Evolutionary conservation across 2,329 filamentous ascomycete species (phyloP).

Genomic region (Aspergillus jensenii): DNA sequence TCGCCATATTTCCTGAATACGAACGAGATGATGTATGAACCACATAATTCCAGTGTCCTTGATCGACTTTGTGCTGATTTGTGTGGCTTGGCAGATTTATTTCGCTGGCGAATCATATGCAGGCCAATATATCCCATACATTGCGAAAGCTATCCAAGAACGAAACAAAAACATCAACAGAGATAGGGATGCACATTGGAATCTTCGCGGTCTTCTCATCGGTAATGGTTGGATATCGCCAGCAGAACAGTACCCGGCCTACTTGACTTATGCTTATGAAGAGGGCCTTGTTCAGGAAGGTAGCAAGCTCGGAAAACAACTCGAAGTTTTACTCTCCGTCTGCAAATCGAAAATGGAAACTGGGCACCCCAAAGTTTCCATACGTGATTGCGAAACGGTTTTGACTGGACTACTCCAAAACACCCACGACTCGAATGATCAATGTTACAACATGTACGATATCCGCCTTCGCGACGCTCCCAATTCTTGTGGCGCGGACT

Average conservation of each 20-base stretch:
- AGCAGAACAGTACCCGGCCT: slow-evolving; percentile 82
- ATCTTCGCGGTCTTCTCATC: slow-evolving; percentile 80
- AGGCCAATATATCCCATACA: slow-evolving; percentile 95
- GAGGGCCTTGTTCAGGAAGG: slow-evolving; percentile 69
- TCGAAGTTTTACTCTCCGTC: slow-evolving; percentile 67
- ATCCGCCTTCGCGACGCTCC: slow-evolving; percentile 77
- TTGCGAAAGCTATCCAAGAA: slow-evolving; percentile 84
- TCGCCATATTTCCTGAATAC: slow-evolving; percentile 85
- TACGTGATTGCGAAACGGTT: slow-evolving; percentile 71
- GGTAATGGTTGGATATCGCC: slow-evolving; percentile 98
- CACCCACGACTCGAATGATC: slow-evolving; percentile 56
- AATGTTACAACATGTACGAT: slow-evolving; percentile 97
- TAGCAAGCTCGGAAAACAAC: slow-evolving; percentile 60
- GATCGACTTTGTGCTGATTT: slow-evolving; percentile 9
- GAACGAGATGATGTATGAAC: slow-evolving; percentile 80
- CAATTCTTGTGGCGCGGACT: slow-evolving; percentile 93
- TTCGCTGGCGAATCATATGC: slow-evolving; percentile 95
- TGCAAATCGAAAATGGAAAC: slow-evolving; percentile 65
- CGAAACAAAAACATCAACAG: slow-evolving; percentile 67
- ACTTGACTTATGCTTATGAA: slow-evolving; percentile 78
- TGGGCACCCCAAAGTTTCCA: slow-evolving; percentile 64
- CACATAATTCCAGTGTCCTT: not conserved
- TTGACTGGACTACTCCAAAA: slow-evolving; percentile 69
- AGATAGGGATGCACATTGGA: slow-evolving; percentile 59
- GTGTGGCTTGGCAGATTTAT: slow-evolving; percentile 65